A percentile compares a stretch with the other conserved stretches of the same genome.
Evolutionary conservation across 1,284 basidiomycete species (phyloP).

Genomic region (Psilocybe mexicana): DNA sequence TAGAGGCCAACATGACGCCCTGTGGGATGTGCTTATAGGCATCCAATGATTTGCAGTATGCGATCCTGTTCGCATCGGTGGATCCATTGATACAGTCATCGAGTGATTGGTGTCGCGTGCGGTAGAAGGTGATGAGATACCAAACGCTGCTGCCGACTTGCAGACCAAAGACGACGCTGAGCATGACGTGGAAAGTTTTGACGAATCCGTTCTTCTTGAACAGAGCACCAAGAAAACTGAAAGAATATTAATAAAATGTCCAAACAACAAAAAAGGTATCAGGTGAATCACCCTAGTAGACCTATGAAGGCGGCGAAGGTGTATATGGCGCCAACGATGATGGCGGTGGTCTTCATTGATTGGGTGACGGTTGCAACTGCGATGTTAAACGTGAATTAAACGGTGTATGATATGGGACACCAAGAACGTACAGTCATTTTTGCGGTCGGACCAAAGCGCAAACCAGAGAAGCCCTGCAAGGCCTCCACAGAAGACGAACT

Average conservation of each 20-base stretch:
- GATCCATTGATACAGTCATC: conserved; percentile 27
- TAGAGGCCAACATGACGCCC: conserved; percentile 28
- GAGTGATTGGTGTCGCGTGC: conserved; percentile 22
- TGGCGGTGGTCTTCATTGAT: conserved; percentile 26
- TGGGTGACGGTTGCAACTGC: conserved; percentile 24
- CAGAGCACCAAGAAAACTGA: conserved; percentile 38
- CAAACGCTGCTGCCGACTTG: conserved; percentile 31
- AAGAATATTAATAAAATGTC: neutral
- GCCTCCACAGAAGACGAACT: conserved; percentile 34
- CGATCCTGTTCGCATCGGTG: conserved; percentile 22
- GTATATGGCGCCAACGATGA: conserved; percentile 32
- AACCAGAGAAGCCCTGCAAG: conserved; percentile 33
- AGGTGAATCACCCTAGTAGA: conserved; percentile 32
- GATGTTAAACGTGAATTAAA: conserved; percentile 1
- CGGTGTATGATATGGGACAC: neutral
- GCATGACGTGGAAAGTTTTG: conserved; percentile 30
- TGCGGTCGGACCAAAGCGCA: conserved; percentile 24
- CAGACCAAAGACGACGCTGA: conserved; percentile 28
- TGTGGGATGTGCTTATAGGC: conserved; percentile 27
- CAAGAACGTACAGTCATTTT: conserved; percentile 20
- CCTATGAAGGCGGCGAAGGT: conserved; percentile 31
- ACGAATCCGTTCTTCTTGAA: conserved; percentile 36
- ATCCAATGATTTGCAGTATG: conserved; percentile 29
- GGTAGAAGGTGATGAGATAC: conserved; percentile 32
- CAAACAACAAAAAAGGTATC: neutral